Percentiles rank a stretch among this genome's conserved stretches.
Evolutionary conservation across 768 basidiomycete species (phyloP).

Genomic region (Naematelia encephala): DNA sequence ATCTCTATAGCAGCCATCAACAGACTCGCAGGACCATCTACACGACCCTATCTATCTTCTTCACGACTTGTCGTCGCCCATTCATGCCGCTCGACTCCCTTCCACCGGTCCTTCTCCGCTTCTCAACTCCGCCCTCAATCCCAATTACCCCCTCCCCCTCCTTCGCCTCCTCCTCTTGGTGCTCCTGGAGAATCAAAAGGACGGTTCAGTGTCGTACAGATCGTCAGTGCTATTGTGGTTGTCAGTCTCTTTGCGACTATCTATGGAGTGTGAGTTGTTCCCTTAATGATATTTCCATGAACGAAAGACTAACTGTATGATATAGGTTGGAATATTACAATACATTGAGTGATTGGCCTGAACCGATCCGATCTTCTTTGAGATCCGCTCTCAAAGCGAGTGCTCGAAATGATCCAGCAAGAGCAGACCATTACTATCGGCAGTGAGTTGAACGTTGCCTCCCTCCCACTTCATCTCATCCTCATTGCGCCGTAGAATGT

Average conservation of each 20-base stretch:
- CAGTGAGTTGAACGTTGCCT: conserved; percentile 24
- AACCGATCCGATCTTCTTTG: conserved; percentile 43
- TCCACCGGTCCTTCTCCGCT: not conserved
- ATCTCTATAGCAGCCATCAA: not conserved
- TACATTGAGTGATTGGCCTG: conserved; percentile 43
- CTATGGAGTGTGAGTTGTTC: conserved; percentile 44
- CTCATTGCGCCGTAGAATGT: not conserved
- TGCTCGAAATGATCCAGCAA: conserved; percentile 36
- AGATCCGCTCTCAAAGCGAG: conserved; percentile 44
- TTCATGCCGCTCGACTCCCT: not conserved
- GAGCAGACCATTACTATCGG: conserved; percentile 39
- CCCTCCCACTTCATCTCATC: not conserved
- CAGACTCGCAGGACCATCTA: not conserved
- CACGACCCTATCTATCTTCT: not conserved
- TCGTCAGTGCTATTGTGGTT: conserved; percentile 45
- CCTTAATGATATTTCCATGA: not conserved
- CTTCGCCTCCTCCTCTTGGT: not conserved
- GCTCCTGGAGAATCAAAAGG: not conserved
- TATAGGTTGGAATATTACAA: conserved; percentile 47
- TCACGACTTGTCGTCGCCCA: not conserved
- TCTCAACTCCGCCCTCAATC: not conserved
- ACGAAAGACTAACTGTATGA: not conserved
- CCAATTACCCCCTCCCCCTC: not conserved
- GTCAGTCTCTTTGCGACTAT: conserved; percentile 46
- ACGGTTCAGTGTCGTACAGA: conserved; percentile 31